Evolutionary conservation across 2,329 filamentous ascomycete species (phyloP).

Genomic region (Epicoccum nigrum): DNA sequence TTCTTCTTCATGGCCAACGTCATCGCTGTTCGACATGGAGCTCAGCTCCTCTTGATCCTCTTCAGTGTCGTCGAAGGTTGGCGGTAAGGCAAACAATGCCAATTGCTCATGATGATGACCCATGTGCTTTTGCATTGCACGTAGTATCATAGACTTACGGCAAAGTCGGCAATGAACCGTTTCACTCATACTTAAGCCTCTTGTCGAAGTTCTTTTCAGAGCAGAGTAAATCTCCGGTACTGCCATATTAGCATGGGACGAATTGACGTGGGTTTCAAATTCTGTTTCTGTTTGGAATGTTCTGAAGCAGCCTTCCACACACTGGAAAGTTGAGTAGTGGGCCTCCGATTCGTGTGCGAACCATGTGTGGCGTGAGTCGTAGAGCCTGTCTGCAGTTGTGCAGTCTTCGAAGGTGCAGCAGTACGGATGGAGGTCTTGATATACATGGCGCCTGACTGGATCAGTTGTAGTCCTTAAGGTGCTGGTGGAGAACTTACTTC

Average conservation of each 20-base stretch:
- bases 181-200: not conserved
- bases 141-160: constrained; percentile 14
- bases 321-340: constrained; percentile 27
- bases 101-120: constrained; percentile 33
- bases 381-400: constrained; percentile 28
- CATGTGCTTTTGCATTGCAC: constrained; percentile 25
- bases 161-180: constrained; percentile 17
- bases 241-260: not conserved
- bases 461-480: too few species aligned
- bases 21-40: too few species aligned
- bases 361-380: constrained; percentile 28
- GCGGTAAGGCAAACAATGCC: constrained; percentile 31
- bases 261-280: not conserved
- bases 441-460: constrained; percentile 22
- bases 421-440: constrained; percentile 33
- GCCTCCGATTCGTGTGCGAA: constrained; percentile 32
- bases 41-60: too few species aligned
- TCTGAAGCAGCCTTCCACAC: constrained; percentile 11
- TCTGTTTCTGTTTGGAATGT: not conserved
- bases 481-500: constrained; percentile 15
- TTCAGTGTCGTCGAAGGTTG: too few species aligned
- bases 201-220: not conserved
- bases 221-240: not conserved
- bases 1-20: not conserved
- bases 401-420: constrained; percentile 32